Evolutionary conservation across 2,329 filamentous ascomycete genomes (phyloP).

Genomic region (Dothiorella sarmentorum): DNA sequence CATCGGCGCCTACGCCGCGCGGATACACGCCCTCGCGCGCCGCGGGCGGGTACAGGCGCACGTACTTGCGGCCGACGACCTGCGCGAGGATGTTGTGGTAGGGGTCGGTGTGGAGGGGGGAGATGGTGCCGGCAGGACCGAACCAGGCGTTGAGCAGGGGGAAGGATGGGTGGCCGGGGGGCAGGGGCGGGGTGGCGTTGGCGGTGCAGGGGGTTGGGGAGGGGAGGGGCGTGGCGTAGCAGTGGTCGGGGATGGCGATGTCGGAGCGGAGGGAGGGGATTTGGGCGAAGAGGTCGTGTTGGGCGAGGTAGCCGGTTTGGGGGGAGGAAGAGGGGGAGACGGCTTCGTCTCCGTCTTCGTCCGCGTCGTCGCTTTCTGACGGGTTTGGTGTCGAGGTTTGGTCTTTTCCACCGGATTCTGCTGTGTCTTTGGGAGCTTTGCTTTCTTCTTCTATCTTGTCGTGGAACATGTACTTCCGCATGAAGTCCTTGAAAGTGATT

Average conservation of each 20-base stretch:
- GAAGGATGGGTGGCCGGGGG: conserved; percentile 27
- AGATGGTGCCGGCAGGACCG: conserved; percentile 82
- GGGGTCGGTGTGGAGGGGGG: conserved; percentile 87
- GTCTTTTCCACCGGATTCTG: neutral
- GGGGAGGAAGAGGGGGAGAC: too few species aligned
- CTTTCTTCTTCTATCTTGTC: neutral
- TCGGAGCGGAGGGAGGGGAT: conserved; percentile 74
- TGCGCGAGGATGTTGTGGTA: conserved; percentile 92
- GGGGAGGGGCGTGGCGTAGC: conserved; percentile 65
- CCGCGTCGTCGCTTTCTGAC: neutral
- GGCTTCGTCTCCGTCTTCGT: neutral
- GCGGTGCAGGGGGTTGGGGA: conserved; percentile 35
- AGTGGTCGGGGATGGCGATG: conserved; percentile 78
- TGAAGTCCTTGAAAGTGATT: conserved; percentile 69
- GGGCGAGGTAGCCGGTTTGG: conserved; percentile 74
- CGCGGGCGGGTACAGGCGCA: conserved; percentile 76
- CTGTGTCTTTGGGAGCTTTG: neutral
- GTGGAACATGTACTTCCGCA: conserved; percentile 57
- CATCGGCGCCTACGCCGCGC: conserved; percentile 57
- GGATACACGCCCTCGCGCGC: conserved; percentile 60
- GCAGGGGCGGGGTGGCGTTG: neutral
- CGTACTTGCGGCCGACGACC: conserved; percentile 84
- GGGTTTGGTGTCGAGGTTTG: too few species aligned
- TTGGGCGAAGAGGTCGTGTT: conserved; percentile 82
- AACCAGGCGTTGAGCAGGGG: conserved; percentile 90